These are phyloP conservation scores for Eucalyptus virginea DNA, from an alignment of 345 rosid genomes.

Conservation along the genomic window DNA sequence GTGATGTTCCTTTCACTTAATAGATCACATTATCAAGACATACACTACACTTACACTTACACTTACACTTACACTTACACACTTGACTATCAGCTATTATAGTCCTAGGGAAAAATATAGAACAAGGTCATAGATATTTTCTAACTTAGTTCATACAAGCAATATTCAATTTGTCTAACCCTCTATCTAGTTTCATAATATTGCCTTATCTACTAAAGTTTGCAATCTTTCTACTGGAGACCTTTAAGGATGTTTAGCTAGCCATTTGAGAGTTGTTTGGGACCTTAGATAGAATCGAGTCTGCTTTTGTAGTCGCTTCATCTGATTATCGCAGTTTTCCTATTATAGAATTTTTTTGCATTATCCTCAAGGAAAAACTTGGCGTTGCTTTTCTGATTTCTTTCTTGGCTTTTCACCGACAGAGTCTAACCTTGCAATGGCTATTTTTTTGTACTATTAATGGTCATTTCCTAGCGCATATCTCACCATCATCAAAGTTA, in stretches of 20 bases:
- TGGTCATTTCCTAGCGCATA: not conserved
- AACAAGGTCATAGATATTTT: not conserved
- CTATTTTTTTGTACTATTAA: not conserved
- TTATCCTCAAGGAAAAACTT: not conserved
- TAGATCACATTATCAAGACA: not conserved
- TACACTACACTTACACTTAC: not conserved
- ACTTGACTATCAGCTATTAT: not conserved
- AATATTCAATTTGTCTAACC: not conserved
- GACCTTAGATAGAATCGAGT: not conserved
- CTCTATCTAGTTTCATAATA: not conserved
- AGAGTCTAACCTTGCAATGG: not conserved
- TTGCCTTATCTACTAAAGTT: not conserved
- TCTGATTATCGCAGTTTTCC: not conserved
- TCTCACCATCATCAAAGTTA: not conserved
- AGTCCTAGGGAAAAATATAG: not conserved
- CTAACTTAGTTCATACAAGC: not conserved
- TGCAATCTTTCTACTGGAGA: not conserved
- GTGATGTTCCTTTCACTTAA: not conserved
- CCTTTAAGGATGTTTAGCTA: not conserved
- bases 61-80: not conserved
- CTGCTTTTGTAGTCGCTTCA: not conserved
- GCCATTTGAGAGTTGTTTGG: not conserved
- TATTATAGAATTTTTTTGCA: too few relatives aligned
- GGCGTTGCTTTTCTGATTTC: not conserved
- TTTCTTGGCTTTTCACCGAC: not conserved